Evolutionary conservation across 2,329 filamentous ascomycete species (phyloP), one percentile per base, ranked within the genome.

Genomic region (Elsinoe fawcettii): DNA sequence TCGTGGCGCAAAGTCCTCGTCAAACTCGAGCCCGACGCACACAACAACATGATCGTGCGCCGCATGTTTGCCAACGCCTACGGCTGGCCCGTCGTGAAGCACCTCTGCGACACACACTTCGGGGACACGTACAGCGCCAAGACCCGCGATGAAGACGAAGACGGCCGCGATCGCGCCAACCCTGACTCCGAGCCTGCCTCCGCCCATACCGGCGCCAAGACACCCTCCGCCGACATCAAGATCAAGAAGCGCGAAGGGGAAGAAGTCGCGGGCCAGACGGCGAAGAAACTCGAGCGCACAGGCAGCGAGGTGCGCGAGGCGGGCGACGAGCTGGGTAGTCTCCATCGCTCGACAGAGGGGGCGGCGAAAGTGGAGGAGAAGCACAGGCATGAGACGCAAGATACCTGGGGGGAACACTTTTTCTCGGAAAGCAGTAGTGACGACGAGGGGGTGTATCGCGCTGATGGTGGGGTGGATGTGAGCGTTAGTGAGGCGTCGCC

Each of bases 1-100:
- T 88, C 89, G 1, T 99, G 93, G 93, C 87, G 93, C 46, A 99
- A 99, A 69, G 93, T 99, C 1, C 81, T 99, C 3, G 93, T 99
- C 12, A 87, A 93, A 56, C 78, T 99, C 2, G 92, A 99, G 69
- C 93, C 93, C 0, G 93, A 99, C 71, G 93, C 93, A 0, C 93
- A 99, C 74, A 99, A 99, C 73, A 99, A 99, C 71, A 95, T 99
- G 63, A 87, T 97, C 60, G 93, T 99, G 22, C 86, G 93, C 14
- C 86, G 93, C 57, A 95, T 90, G 85, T 99, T 99, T 70, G 86
- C 90, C 58, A 99, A 99, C 67, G 93, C 93, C 0, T 95, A 95
- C 65, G 93, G 93, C 1, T 99, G 93, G 93, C 93, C 93, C 0
- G 93, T 99, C 0, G 77, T 97, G 51, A 91, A 96, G 72, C 93